phyloP scores from a whole-genome alignment of 2,329 filamentous ascomycete species.

The Ophiostoma tasmaniense region DNA sequence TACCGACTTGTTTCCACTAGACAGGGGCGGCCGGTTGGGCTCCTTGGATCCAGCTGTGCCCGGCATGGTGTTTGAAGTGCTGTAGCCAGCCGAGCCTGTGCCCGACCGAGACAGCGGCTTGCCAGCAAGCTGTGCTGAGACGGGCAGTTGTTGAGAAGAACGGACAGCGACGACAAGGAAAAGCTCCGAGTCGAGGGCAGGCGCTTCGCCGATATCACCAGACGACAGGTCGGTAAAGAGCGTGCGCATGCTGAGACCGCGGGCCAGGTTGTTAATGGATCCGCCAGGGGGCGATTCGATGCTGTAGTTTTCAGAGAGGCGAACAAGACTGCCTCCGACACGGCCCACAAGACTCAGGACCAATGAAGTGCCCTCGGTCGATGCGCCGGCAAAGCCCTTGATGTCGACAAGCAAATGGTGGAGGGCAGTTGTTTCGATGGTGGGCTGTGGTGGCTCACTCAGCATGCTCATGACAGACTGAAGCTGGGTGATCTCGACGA shows the following conservation, averaged over 20 bases:
- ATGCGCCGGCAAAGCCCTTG: constrained; percentile 69
- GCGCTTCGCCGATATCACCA: constrained; percentile 57
- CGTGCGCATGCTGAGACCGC: constrained; percentile 65
- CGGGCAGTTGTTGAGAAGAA: constrained; percentile 43
- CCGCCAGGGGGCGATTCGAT: constrained; percentile 70
- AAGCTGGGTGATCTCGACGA: constrained; percentile 79
- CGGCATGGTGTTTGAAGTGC: constrained; percentile 31
- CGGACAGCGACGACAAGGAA: constrained; percentile 79
- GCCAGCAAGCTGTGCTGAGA: constrained; percentile 19
- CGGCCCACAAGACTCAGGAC: constrained; percentile 70
- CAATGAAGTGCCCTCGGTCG: constrained; percentile 66
- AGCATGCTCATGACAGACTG: constrained; percentile 95
- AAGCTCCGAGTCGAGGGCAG: constrained; percentile 60
- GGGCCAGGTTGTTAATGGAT: constrained; percentile 55
- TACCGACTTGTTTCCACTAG: constrained; percentile 44
- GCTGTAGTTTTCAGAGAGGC: constrained; percentile 74
- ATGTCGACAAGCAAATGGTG: constrained; percentile 80
- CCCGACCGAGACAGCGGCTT: constrained; percentile 47
- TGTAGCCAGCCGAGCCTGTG: constrained; percentile 32
- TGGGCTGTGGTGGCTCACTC: constrained; percentile 65
- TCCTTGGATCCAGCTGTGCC: constrained; percentile 32
- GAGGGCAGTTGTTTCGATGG: constrained; percentile 59
- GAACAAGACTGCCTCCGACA: constrained; percentile 51
- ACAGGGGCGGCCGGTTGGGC: constrained; percentile 39
- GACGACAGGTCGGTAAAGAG: constrained; percentile 81